phyloP scores from a whole-genome alignment of 441 rosid species.

The Syzygium syzygioides region DNA sequence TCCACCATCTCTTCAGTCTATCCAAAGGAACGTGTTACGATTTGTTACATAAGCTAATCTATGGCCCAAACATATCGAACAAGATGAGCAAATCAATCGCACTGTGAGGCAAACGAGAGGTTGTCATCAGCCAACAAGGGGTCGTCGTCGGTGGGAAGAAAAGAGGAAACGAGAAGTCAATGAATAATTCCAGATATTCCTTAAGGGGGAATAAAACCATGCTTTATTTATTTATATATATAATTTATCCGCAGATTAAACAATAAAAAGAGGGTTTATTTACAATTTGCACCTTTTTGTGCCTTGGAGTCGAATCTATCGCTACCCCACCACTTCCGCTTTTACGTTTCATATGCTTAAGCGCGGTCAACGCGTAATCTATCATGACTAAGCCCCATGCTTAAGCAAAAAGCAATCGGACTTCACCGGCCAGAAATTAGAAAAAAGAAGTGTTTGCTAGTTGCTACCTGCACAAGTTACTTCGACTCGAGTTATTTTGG shows the following conservation, averaged over 20 bases:
- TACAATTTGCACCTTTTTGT: neutral
- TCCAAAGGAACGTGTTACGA: neutral
- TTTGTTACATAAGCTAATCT: neutral
- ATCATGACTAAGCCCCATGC: neutral
- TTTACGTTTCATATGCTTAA: neutral
- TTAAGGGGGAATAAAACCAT: neutral
- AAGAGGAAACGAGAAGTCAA: neutral
- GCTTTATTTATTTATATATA: neutral
- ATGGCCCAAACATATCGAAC: neutral
- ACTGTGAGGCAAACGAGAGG: neutral
- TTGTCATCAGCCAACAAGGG: neutral
- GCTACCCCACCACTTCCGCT: neutral
- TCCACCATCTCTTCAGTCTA: neutral
- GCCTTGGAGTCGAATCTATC: neutral
- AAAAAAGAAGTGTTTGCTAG: accelerated
- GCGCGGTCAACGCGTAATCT: neutral
- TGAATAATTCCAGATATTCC: neutral
- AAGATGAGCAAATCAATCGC: neutral
- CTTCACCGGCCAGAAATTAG: neutral
- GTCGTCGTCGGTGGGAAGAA: neutral
- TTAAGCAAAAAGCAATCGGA: neutral
- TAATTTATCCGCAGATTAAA: neutral
- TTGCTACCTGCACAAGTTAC: neutral
- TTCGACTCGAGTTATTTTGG: neutral
- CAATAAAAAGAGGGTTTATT: neutral